Conservation (phyloP, 2,329 filamentous ascomycete species). For the Tetracladium maxilliforme region DNA sequence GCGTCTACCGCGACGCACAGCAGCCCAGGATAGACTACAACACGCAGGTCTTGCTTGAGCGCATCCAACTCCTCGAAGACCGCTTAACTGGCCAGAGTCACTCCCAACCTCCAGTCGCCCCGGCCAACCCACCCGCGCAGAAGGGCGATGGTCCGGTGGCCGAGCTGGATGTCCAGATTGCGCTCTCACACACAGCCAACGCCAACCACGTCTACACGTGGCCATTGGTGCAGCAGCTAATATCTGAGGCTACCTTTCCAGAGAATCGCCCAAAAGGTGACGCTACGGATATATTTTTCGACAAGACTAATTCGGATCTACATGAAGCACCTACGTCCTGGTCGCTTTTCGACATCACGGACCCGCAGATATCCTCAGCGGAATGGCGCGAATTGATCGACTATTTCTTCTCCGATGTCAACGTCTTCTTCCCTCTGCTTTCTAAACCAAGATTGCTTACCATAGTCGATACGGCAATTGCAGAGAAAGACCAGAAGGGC, state of each 20-base stretch:
- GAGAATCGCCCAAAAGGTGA: too few relatives aligned
- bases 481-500: background rate
- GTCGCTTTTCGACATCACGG: too few relatives aligned
- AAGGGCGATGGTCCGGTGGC: background rate
- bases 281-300: too few relatives aligned
- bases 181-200: constrained; percentile 10
- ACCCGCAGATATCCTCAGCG: too few relatives aligned
- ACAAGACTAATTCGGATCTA: too few relatives aligned
- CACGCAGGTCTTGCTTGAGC: constrained; percentile 12
- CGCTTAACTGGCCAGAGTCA: too few relatives aligned
- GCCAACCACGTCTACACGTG: constrained; percentile 10
- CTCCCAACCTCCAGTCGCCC: constrained; percentile 3
- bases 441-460: constrained; percentile 1
- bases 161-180: constrained; percentile 5
- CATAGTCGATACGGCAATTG: background rate
- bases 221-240: constrained; percentile 9
- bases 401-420: constrained; percentile 12
- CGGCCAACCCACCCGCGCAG: background rate
- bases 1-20: too few relatives aligned
- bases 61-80: constrained; percentile 15
- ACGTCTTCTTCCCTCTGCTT: constrained; percentile 10
- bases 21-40: too few relatives aligned
- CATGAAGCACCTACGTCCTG: too few relatives aligned
- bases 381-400: constrained; percentile 4
- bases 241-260: too few relatives aligned